Conservation (phyloP, 2,329 filamentous ascomycete species). For the Fonsecaea pedrosoi region DNA sequence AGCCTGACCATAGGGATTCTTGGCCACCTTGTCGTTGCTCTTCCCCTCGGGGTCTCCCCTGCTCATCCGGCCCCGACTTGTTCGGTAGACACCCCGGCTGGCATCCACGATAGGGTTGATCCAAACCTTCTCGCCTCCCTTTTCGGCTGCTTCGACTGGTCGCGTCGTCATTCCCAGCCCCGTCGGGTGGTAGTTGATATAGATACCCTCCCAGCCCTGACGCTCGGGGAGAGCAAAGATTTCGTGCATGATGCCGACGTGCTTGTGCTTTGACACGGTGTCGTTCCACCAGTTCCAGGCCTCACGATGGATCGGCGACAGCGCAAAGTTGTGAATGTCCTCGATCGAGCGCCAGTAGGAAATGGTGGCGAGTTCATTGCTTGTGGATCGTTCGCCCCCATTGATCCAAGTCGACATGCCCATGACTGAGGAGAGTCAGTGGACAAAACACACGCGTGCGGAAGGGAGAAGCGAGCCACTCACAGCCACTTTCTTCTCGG, state of each 20-base stretch:
- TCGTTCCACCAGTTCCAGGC: slow-evolving; percentile 60
- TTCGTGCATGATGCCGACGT: slow-evolving; percentile 64
- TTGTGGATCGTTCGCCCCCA: slow-evolving; percentile 47
- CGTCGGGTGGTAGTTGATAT: slow-evolving; percentile 48
- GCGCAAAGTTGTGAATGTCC: slow-evolving; percentile 60
- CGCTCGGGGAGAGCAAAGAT: slow-evolving; percentile 55
- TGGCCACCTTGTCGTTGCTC: slow-evolving; percentile 16
- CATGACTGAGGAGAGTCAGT: slow-evolving; percentile 44
- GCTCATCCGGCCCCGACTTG: slow-evolving; percentile 19
- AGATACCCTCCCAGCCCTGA: slow-evolving; percentile 59
- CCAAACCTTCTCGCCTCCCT: slow-evolving; percentile 23
- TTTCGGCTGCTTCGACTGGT: slow-evolving; percentile 4
- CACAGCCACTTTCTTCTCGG: slow-evolving; percentile 53
- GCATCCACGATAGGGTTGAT: slow-evolving; percentile 29
- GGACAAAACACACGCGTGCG: not conserved
- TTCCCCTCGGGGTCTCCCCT: slow-evolving; percentile 22
- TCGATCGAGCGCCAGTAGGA: slow-evolving; percentile 61
- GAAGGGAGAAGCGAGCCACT: not conserved
- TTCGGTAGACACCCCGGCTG: slow-evolving; percentile 17
- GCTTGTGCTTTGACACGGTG: slow-evolving; percentile 44
- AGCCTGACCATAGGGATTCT: slow-evolving; percentile 13
- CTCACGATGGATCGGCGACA: slow-evolving; percentile 56
- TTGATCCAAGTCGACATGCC: slow-evolving; percentile 52
- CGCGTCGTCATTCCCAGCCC: slow-evolving; percentile 23
- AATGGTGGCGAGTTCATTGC: slow-evolving; percentile 52